Percentiles rank a stretch among this genome's conserved stretches.
These are phyloP conservation scores for Lactifluus pinguis DNA, from an alignment of 768 basidiomycete genomes.

Conservation along the genomic window DNA sequence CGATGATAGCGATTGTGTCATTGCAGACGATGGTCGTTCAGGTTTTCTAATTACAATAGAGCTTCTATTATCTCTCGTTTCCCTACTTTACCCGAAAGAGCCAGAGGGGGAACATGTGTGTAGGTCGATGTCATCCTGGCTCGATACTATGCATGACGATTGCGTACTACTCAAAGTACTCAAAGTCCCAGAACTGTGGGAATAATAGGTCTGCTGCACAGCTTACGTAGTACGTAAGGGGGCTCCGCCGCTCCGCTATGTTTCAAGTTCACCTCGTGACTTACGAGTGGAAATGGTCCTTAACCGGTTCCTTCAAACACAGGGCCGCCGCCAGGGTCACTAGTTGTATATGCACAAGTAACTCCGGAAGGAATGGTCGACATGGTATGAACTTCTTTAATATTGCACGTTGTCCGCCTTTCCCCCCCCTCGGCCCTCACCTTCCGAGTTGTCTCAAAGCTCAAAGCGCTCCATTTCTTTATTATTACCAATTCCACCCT, in stretches of 20 bases:
- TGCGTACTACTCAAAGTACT: neutral
- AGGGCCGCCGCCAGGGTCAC: no score
- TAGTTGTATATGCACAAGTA: neutral
- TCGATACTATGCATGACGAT: neutral
- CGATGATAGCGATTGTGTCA: neutral
- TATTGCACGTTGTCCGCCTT: neutral
- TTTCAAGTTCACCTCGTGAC: no score
- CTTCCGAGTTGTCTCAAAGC: no score
- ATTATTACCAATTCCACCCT: no score
- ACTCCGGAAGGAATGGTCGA: neutral
- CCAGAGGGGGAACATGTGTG: neutral
- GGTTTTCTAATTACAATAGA: neutral
- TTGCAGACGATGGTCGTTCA: neutral
- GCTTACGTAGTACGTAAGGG: no score
- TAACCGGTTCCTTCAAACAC: neutral
- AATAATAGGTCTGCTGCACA: no score
- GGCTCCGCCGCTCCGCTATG: no score
- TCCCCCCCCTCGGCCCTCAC: no score
- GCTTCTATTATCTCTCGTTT: neutral
- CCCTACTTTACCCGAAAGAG: neutral
- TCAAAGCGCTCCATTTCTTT: no score
- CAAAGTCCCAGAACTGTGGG: no score
- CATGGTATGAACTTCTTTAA: neutral
- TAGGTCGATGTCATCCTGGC: neutral
- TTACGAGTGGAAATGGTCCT: no score